Evolutionary conservation across 1,284 basidiomycete species (phyloP).

Genomic region (Cryptococcus sp.): DNA sequence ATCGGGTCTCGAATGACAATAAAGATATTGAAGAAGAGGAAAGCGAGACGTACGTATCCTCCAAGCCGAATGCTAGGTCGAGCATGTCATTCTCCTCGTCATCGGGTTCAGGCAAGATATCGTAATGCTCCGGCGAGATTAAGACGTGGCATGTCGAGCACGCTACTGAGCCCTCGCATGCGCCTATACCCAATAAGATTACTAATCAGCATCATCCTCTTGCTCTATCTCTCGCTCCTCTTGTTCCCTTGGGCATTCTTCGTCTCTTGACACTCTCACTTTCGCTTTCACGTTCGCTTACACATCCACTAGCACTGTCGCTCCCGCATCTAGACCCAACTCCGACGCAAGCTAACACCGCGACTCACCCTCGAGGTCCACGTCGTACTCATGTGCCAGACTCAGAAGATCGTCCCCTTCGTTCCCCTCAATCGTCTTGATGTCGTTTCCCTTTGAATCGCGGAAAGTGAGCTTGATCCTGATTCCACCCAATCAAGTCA

Average conservation of each 20-base stretch:
- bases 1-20: background rate
- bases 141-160: constrained; percentile 99
- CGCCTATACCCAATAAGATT: constrained; percentile 60
- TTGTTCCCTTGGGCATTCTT: too few relatives aligned
- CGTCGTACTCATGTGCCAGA: constrained; percentile 92
- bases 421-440: constrained; percentile 88
- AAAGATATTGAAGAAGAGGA: background rate
- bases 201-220: background rate
- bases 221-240: too few relatives aligned
- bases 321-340: too few relatives aligned
- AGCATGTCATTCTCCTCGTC: constrained; percentile 99
- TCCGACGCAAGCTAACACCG: background rate
- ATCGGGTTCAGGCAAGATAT: constrained; percentile 82
- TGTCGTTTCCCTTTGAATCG: constrained; percentile 76
- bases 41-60: constrained; percentile 71
- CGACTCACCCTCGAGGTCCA: constrained; percentile 88
- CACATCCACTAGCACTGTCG: too few relatives aligned
- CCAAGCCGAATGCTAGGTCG: constrained; percentile 95
- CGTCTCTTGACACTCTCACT: too few relatives aligned
- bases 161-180: constrained; percentile 94
- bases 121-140: constrained; percentile 77
- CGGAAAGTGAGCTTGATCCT: constrained; percentile 89
- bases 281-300: too few relatives aligned
- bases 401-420: constrained; percentile 91
- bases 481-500: background rate